These are phyloP conservation scores for Lactarius akahatsu DNA, from an alignment of 768 basidiomycete genomes.

Conservation along the genomic window DNA sequence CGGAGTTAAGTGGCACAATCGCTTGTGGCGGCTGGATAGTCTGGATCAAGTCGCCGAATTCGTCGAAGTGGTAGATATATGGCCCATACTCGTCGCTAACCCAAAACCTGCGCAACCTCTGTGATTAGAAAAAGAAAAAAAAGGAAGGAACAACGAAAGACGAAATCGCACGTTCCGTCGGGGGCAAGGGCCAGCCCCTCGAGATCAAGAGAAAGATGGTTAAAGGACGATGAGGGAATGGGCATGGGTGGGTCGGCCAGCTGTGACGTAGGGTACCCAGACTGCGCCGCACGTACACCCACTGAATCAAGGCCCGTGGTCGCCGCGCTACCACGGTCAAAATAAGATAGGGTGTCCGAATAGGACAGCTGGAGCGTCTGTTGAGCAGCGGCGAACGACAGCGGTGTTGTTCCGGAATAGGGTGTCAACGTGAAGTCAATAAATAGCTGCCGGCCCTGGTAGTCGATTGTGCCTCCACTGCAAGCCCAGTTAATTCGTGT, in stretches of 20 bases:
- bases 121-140: neutral
- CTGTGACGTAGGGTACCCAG: conserved; percentile 35
- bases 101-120: conserved; percentile 48
- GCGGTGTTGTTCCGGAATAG: conserved; percentile 46
- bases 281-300: conserved; percentile 44
- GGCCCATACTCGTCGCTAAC: conserved; percentile 70
- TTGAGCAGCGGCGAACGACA: conserved; percentile 51
- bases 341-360: conserved; percentile 48
- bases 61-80: conserved; percentile 56
- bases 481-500: conserved; percentile 11
- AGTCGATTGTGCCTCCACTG: conserved; percentile 56
- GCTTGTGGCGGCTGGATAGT: conserved; percentile 61
- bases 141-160: neutral
- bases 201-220: conserved; percentile 52
- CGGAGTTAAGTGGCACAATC: conserved; percentile 46
- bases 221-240: conserved; percentile 45
- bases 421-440: conserved; percentile 59
- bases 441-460: conserved; percentile 61
- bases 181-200: conserved; percentile 58
- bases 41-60: conserved; percentile 49
- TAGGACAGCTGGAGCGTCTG: conserved; percentile 54
- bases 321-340: conserved; percentile 45
- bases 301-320: conserved; percentile 59
- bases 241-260: conserved; percentile 48
- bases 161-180: conserved; percentile 54